Base-by-base conservation (phyloP, 257 asterid species). In the Penstemon davidsonii region DNA sequence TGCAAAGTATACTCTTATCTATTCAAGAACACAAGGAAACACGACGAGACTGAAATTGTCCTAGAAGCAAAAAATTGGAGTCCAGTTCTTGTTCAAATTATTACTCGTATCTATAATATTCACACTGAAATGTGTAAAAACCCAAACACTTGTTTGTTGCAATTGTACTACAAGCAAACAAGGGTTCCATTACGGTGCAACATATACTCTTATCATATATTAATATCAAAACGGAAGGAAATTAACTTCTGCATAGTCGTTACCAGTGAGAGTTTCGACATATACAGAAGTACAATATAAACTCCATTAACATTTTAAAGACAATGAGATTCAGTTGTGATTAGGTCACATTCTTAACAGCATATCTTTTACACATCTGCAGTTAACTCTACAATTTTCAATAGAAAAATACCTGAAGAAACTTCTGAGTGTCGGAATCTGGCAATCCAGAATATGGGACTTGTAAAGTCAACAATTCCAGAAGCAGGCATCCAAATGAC, bases 401-500 rank as follows among this genome's bases (percentile, higher is more conserved):
- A 79, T n/a, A 43, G 58, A 57, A 42, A n/a, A 52, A 51, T 74
- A 85, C 90, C 90, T 85, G 75, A 50, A 85, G 82, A 62, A 19
- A 72, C 43, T 70, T 70, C 58, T 82, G 86, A 69, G 83, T 88
- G 64, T 90, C 87, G 1, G 82, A 47, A 69, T 88, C 95, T 40
- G 88, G 65, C 62, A 86, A 73, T 64, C 72, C 90, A 25, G 72
- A 67, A 73, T 85, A 91, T 19, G 97, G 97, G 64, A 85, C 71
- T 78, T 81, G 83, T 73, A 91, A 65, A 10, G 97, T 91, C 63
- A 88, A 75, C 79, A 91, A 61, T 79, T 91, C 97, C 79, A 85
- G 80, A 69, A 91, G 93, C 75, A 91, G 68, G 61, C 97, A 91
- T 18, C 97, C 97, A 57, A 87, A 88, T 19, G 97, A 91, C 97